Evolutionary conservation across 2,329 filamentous ascomycete genomes (phyloP).

Genomic region (Whalleya microplaca): DNA sequence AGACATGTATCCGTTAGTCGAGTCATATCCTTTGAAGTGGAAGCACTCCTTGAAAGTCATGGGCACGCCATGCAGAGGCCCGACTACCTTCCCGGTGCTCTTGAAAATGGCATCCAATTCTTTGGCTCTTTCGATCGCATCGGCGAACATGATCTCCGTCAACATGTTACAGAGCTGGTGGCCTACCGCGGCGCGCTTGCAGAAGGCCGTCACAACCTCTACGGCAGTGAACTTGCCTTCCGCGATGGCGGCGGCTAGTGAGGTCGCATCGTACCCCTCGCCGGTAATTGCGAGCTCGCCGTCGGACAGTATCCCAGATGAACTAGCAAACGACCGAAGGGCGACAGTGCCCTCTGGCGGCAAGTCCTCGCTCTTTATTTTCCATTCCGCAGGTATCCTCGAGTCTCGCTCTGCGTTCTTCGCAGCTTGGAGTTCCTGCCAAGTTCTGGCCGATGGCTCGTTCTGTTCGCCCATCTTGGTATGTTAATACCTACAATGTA

Average conservation of each 20-base stretch:
- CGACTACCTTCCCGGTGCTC: constrained; percentile 46
- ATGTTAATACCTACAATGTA: not conserved
- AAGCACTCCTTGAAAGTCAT: constrained; percentile 44
- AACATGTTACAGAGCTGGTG: constrained; percentile 46
- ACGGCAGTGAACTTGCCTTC: constrained; percentile 26
- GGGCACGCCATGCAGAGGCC: constrained; percentile 57
- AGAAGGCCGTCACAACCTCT: constrained; percentile 45
- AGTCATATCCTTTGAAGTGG: constrained; percentile 34
- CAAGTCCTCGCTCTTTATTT: constrained; percentile 22
- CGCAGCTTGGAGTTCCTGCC: constrained; percentile 26
- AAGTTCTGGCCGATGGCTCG: constrained; percentile 15
- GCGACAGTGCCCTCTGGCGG: constrained; percentile 23
- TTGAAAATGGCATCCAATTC: constrained; percentile 43
- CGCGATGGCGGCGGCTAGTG: constrained; percentile 28
- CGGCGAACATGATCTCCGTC: constrained; percentile 48
- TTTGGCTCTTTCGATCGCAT: constrained; percentile 42
- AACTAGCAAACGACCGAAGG: constrained; percentile 23
- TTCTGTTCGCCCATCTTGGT: constrained; percentile 14
- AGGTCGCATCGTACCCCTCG: constrained; percentile 27
- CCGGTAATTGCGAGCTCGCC: constrained; percentile 27
- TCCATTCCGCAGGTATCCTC: constrained; percentile 28
- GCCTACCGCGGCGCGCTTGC: constrained; percentile 52
- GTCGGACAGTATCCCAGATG: constrained; percentile 21
- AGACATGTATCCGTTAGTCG: constrained; percentile 36
- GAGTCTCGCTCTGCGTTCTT: constrained; percentile 26